Base-by-base conservation (phyloP, 2,329 filamentous ascomycete species). In the Fusarium sp. region DNA sequence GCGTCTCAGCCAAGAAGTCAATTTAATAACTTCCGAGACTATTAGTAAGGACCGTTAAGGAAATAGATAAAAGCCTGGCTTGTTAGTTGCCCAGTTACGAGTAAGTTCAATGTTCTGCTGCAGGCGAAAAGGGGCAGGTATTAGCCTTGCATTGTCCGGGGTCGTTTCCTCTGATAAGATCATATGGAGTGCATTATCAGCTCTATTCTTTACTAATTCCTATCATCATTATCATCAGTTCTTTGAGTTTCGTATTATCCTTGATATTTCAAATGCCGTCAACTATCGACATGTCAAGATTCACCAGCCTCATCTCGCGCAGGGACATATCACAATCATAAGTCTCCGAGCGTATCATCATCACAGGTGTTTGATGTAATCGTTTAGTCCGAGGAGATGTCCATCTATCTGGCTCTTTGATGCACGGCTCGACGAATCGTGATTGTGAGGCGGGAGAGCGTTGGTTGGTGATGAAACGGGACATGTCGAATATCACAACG, bases 131-230 rank as follows among this genome's bases (percentile, higher is more conserved):
- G 59, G 59, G 46, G 46, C 37, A 39, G 17, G 17, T 37, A 30
- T n/a, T 30, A 39, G 30, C 27, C 35, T 33, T 30, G 15, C 9
- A 44, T 22, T 37, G 27, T 27, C 22, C 13, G 22, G 37, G 35
- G 25, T 44, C 22, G 19, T 51, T 13, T 14, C 22, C 10, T 46
- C 10, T 43, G 60, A 64, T 64, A 58, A 58, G 61, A 47, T 35
- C 17, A 13, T 37, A 14, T 23, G 23, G 6, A 23, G 23, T 23
- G 23, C 4, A 47, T n/a, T 15, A 22, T 25, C 25, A 32, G 25
- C 10, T 37, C 43, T 33, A 22, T 3, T 43, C 22, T 47, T 64
- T 47, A 52, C 23, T 64, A 64, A 64, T 64, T 53, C 40, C 10
- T 20, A 59, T 56, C 35, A 37, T 37, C 9, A 47, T 47, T 11